These are phyloP conservation scores for Capsicum chinense DNA, from an alignment of 257 asterid species.

Conservation along the genomic window DNA sequence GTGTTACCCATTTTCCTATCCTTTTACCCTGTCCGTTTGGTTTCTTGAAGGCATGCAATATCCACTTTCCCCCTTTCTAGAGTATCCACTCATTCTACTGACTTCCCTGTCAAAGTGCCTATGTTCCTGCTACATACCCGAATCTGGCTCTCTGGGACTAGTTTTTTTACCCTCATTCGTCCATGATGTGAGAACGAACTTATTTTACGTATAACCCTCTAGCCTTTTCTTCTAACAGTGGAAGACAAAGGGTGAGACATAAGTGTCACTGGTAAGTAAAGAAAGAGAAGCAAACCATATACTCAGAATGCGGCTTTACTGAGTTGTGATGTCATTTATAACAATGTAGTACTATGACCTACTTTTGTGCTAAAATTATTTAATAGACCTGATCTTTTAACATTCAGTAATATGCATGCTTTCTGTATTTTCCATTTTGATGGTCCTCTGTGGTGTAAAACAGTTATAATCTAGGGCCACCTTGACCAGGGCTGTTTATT, in stretches of 20 bases:
- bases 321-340: not conserved
- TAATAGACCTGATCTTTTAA: not conserved
- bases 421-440: constrained; percentile 9
- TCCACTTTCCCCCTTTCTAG: not conserved
- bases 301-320: not conserved
- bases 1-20: not conserved
- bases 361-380: not conserved
- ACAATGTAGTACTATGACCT: not conserved
- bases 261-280: not conserved
- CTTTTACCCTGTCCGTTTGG: not conserved
- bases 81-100: not conserved
- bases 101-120: not conserved
- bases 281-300: not conserved
- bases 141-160: not conserved
- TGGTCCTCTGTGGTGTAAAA: not conserved
- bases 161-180: not conserved
- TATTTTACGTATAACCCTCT: not conserved
- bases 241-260: not conserved
- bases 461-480: not conserved
- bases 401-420: not conserved
- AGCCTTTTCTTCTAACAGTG: not conserved
- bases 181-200: not conserved
- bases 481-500: constrained; percentile 20
- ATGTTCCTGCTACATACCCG: not conserved
- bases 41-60: not conserved